A percentile compares a stretch with the other conserved stretches of the same genome.
These are phyloP conservation scores for Tolypocladium album DNA, from an alignment of 2,329 filamentous ascomycete species.

Conservation along the genomic window DNA sequence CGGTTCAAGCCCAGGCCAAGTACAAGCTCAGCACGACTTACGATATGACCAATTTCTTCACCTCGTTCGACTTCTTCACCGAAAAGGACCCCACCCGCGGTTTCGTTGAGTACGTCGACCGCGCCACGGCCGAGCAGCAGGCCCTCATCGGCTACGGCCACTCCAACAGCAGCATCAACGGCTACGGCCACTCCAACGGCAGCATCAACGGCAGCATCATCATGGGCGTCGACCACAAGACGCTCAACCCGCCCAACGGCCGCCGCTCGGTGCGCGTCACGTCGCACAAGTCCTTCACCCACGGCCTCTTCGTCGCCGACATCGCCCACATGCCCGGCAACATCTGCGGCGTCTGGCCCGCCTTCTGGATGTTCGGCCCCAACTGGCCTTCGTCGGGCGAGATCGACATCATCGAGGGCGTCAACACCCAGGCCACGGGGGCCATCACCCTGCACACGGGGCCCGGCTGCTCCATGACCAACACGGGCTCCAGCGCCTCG, in stretches of 20 bases:
- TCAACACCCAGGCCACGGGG: constrained; percentile 51
- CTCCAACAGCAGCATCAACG: constrained; percentile 17
- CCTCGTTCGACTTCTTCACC: constrained; percentile 44
- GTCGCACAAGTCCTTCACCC: constrained; percentile 55
- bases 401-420: constrained; percentile 73
- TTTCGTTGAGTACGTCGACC: constrained; percentile 59
- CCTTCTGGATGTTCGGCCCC: constrained; percentile 58
- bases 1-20: constrained; percentile 11
- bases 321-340: constrained; percentile 66
- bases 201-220: constrained; percentile 40
- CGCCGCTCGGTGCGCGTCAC: constrained; percentile 61
- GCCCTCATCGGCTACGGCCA: constrained; percentile 44
- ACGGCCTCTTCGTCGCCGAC: constrained; percentile 63
- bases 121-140: constrained; percentile 42
- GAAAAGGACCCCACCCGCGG: constrained; percentile 60
- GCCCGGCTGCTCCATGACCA: constrained; percentile 45
- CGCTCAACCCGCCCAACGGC: constrained; percentile 42
- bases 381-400: constrained; percentile 62
- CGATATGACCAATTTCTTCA: constrained; percentile 44
- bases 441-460: constrained; percentile 59
- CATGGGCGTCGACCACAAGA: constrained; percentile 58
- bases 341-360: constrained; percentile 65
- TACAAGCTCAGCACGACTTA: constrained; percentile 39
- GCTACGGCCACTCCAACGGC: constrained; percentile 21
- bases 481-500: constrained; percentile 33